A percentile compares a stretch with the other conserved stretches of the same genome.
These are phyloP conservation scores for Claviceps purpurea DNA, from an alignment of 2,329 filamentous ascomycete species.

Conservation along the genomic window DNA sequence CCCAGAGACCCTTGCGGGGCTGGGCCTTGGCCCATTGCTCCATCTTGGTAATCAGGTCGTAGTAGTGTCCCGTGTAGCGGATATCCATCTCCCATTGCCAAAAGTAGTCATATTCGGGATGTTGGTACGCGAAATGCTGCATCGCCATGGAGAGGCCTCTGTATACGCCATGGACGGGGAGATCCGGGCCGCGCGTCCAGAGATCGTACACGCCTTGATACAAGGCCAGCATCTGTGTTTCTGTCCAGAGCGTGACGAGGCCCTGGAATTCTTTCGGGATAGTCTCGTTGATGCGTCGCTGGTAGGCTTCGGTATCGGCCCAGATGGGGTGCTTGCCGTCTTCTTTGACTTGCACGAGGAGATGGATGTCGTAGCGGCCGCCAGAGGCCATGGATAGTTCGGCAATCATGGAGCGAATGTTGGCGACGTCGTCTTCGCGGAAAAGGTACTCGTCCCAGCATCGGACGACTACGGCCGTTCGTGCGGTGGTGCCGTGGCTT, in stretches of 20 bases:
- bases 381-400: constrained; percentile 72
- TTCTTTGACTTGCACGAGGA: constrained; percentile 72
- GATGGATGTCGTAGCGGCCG: constrained; percentile 74
- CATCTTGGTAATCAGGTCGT: constrained; percentile 57
- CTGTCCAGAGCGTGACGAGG: constrained; percentile 84
- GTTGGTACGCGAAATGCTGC: constrained; percentile 79
- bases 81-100: constrained; percentile 97
- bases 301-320: constrained; percentile 58
- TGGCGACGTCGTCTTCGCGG: constrained; percentile 67
- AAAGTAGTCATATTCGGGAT: constrained; percentile 81
- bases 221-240: constrained; percentile 79
- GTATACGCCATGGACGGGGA: constrained; percentile 85
- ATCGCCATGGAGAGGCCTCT: constrained; percentile 88
- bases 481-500: constrained; percentile 14
- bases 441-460: constrained; percentile 73
- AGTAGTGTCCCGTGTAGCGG: constrained; percentile 80
- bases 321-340: constrained; percentile 64
- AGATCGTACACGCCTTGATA: constrained; percentile 81
- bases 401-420: constrained; percentile 69
- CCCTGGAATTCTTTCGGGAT: constrained; percentile 77
- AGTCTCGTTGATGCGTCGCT: constrained; percentile 50
- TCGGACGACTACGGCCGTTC: constrained; percentile 66
- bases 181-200: constrained; percentile 47
- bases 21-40: constrained; percentile 57
- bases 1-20: constrained; percentile 70